These are phyloP conservation scores for Spiromastix sp. DNA, from an alignment of 2,329 filamentous ascomycete species.

Conservation along the genomic window DNA sequence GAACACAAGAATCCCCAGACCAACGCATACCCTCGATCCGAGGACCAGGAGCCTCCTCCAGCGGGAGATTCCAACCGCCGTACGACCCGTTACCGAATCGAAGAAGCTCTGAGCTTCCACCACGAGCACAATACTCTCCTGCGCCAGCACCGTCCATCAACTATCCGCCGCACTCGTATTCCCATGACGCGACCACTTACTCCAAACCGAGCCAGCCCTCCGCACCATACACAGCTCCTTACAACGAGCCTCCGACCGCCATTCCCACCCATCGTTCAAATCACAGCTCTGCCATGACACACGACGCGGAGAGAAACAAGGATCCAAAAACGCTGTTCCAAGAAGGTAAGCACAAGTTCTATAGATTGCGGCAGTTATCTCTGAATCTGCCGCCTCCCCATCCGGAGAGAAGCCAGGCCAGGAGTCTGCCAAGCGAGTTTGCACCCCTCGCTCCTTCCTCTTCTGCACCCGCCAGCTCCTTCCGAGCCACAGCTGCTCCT, in stretches of 20 bases:
- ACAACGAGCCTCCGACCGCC: constrained; percentile 12
- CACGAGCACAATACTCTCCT: constrained; percentile 2
- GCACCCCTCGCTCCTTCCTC: no score
- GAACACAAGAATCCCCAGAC: constrained; percentile 20
- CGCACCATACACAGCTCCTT: constrained; percentile 14
- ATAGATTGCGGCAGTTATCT: no score
- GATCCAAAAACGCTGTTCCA: constrained; percentile 15
- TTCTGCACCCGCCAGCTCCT: no score
- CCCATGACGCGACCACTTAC: constrained; percentile 12
- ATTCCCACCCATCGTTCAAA: constrained; percentile 16
- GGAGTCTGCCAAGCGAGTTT: no score
- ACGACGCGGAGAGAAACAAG: constrained; percentile 12
- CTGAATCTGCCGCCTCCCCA: no score
- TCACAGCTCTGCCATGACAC: constrained; percentile 14
- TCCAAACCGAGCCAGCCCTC: constrained; percentile 10
- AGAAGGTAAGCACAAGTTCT: constrained; percentile 26
- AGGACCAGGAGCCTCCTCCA: constrained; percentile 10
- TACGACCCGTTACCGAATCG: constrained; percentile 15
- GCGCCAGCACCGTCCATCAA: constrained; percentile 4
- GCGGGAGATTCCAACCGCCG: constrained; percentile 14
- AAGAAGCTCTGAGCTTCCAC: constrained; percentile 12
- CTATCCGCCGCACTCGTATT: constrained; percentile 12
- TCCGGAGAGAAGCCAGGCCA: no score
- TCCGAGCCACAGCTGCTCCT: no score
- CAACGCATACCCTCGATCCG: constrained; percentile 16